Percentiles rank a stretch among this genome's conserved stretches.
Conservation (phyloP, 208 protist genomes). For the Leishmania martiniquensis region DNA sequence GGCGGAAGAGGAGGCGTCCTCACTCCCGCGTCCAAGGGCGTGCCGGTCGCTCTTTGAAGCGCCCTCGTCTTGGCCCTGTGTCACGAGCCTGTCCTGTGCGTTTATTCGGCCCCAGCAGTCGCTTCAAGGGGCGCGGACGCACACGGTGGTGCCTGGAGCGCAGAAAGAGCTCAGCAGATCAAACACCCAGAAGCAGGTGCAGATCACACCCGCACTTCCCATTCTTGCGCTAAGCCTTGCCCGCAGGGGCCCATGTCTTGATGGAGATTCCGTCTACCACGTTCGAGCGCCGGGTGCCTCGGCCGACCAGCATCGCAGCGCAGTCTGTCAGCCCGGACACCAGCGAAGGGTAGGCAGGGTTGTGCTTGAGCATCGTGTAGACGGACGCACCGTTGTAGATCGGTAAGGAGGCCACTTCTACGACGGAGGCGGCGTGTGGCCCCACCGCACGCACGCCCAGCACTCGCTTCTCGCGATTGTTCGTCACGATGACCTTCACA, state of each 20-base stretch:
- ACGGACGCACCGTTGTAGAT: constrained; percentile 63
- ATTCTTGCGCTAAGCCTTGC: not conserved
- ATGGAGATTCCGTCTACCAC: constrained; percentile 38
- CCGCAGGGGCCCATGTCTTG: constrained; percentile 30
- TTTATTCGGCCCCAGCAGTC: not conserved
- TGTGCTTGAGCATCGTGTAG: constrained; percentile 59
- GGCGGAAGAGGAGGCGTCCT: no score
- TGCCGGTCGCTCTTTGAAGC: not conserved
- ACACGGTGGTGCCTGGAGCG: not conserved
- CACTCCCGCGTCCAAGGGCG: no score
- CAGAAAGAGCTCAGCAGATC: not conserved
- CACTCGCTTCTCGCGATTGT: constrained; percentile 64
- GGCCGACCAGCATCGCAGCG: constrained; percentile 61
- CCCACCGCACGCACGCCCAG: constrained; percentile 69
- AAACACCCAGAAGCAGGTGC: not conserved
- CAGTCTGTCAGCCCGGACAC: constrained; percentile 62
- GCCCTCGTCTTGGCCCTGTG: not conserved
- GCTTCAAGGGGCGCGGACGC: not conserved
- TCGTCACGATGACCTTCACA: constrained; percentile 76
- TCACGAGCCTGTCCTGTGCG: not conserved
- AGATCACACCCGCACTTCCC: not conserved
- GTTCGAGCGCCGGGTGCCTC: constrained; percentile 40
- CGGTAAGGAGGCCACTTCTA: constrained; percentile 66
- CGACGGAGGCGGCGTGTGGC: constrained; percentile 59
- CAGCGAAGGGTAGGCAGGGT: constrained; percentile 61